A percentile compares a stretch with the other conserved stretches of the same genome.
Evolutionary conservation across 306 rosid species (phyloP).

Genomic region (Vigna reflexopilosa): DNA sequence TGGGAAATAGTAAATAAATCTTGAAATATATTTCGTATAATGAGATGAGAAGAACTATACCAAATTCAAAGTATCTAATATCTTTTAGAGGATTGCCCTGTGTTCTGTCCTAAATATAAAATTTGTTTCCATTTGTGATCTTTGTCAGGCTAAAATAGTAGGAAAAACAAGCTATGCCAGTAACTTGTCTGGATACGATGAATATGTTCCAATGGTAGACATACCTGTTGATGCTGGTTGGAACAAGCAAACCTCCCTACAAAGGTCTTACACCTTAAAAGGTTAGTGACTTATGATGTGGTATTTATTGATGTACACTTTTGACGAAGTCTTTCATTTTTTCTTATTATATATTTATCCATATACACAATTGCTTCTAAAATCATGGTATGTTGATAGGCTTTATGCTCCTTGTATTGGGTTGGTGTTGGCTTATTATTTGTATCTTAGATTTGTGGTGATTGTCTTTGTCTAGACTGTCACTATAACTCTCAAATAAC

Average conservation of each 20-base stretch:
- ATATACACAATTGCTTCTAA: slow-evolving; percentile 3
- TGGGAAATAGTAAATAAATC: too few relatives aligned
- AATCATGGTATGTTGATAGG: slow-evolving; percentile 20
- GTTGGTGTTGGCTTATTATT: background rate
- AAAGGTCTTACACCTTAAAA: slow-evolving; percentile 60
- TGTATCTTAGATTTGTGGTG: slow-evolving; percentile 8
- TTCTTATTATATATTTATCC: slow-evolving; percentile 21
- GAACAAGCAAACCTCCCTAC: slow-evolving; percentile 76
- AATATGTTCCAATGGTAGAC: slow-evolving; percentile 97
- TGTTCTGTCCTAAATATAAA: slow-evolving; percentile 16
- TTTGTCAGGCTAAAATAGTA: slow-evolving; percentile 69
- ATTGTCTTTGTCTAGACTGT: background rate
- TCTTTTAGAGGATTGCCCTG: background rate
- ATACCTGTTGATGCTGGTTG: slow-evolving; percentile 89
- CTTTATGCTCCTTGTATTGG: background rate
- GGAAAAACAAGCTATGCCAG: slow-evolving; percentile 74
- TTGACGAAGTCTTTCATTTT: slow-evolving; percentile 32
- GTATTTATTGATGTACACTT: slow-evolving; percentile 25
- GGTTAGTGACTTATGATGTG: slow-evolving; percentile 56
- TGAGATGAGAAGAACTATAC: too few relatives aligned
- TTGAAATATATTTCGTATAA: too few relatives aligned
- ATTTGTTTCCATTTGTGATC: slow-evolving; percentile 20
- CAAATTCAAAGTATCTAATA: too few relatives aligned
- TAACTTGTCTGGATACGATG: slow-evolving; percentile 84
- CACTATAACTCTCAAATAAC: background rate